Conservation (phyloP, 768 basidiomycete genomes). For the Russula sp. region DNA sequence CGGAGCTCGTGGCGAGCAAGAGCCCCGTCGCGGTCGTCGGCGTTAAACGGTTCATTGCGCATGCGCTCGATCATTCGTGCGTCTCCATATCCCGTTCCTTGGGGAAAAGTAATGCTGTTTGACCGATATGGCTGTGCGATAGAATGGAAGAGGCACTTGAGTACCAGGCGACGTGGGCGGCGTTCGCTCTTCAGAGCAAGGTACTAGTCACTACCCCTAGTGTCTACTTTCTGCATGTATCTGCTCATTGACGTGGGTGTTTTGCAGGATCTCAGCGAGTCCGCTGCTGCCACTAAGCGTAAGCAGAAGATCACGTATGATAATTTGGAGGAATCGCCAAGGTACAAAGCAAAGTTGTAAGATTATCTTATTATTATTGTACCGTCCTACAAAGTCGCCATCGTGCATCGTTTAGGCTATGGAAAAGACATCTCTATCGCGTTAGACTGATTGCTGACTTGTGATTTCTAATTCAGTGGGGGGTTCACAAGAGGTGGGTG, state of each 20-base stretch:
- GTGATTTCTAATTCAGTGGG: too few species aligned
- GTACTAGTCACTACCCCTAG: slow-evolving; percentile 13
- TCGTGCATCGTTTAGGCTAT: too few species aligned
- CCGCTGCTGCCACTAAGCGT: not conserved
- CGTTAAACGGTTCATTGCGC: slow-evolving; percentile 72
- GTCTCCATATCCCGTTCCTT: slow-evolving; percentile 23
- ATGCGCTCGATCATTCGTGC: slow-evolving; percentile 75
- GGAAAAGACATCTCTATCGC: too few species aligned
- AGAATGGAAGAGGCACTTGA: slow-evolving; percentile 44
- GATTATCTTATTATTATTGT: not conserved
- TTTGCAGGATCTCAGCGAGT: slow-evolving; percentile 30
- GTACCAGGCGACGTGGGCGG: slow-evolving; percentile 55
- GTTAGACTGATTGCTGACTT: too few species aligned
- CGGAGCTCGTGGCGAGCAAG: slow-evolving; percentile 60
- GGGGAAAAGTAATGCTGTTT: too few species aligned
- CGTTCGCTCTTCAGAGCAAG: slow-evolving; percentile 42
- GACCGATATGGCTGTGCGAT: not conserved
- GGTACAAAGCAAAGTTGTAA: slow-evolving; percentile 1
- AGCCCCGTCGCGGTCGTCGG: slow-evolving; percentile 73
- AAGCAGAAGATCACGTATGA: slow-evolving; percentile 10
- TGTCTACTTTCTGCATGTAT: not conserved
- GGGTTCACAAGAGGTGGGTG: too few species aligned
- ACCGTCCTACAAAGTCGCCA: not conserved
- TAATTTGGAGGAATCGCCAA: not conserved
- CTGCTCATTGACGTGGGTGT: not conserved